Conservation (phyloP, 2,329 filamentous ascomycete species). For the Aspergillus ochraceoroseus region DNA sequence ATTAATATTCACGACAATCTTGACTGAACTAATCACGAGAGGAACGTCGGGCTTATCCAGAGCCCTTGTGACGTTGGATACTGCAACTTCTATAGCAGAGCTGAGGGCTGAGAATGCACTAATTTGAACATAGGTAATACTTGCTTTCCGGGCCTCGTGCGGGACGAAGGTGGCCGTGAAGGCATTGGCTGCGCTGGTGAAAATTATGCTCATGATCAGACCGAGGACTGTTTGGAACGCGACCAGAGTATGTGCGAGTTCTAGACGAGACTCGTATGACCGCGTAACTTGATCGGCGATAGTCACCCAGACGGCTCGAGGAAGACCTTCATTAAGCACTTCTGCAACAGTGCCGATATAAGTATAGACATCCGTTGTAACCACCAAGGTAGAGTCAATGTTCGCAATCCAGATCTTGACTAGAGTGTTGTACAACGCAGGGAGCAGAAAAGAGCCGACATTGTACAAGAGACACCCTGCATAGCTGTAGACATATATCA, state of each 20-base stretch:
- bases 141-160: conserved; percentile 50
- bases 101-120: conserved; percentile 59
- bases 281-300: conserved; percentile 61
- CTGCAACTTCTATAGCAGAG: conserved; percentile 59
- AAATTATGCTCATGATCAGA: conserved; percentile 55
- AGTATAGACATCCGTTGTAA: conserved; percentile 62
- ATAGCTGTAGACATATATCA: conserved; percentile 46
- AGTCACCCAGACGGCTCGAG: conserved; percentile 62
- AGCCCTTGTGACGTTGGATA: conserved; percentile 58
- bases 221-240: conserved; percentile 54
- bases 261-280: conserved; percentile 48
- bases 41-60: conserved; percentile 67
- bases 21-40: conserved; percentile 58
- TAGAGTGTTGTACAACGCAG: conserved; percentile 62
- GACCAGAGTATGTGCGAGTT: conserved; percentile 58
- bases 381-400: conserved; percentile 59
- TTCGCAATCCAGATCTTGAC: conserved; percentile 64
- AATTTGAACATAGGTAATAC: conserved; percentile 61
- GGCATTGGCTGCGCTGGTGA: conserved; percentile 50
- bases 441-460: conserved; percentile 57
- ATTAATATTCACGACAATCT: conserved; percentile 64
- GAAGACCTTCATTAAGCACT: conserved; percentile 68
- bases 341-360: conserved; percentile 65
- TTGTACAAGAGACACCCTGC: conserved; percentile 60
- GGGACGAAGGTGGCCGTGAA: conserved; percentile 63